Conservation (phyloP, 495 filamentous ascomycete species). For the Rhypophila decipiens region DNA sequence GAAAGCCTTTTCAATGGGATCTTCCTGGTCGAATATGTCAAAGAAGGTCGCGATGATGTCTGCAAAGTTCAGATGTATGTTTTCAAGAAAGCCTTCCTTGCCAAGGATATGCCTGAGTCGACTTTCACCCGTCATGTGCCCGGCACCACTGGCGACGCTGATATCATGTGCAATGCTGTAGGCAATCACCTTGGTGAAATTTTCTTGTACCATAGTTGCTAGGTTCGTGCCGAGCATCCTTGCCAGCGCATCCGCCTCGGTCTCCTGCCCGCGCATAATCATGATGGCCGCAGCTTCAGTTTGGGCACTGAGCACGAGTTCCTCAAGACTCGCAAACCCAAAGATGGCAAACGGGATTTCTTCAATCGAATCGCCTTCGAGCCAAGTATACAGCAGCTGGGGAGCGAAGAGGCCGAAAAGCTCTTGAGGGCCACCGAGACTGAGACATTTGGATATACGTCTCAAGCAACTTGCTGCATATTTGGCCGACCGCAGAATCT, state of each 20-base stretch:
- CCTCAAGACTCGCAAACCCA: constrained; percentile 61
- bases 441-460: constrained; percentile 57
- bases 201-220: constrained; percentile 52
- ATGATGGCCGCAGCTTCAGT: constrained; percentile 78
- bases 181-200: constrained; percentile 74
- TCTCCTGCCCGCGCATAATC: constrained; percentile 71
- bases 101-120: constrained; percentile 65
- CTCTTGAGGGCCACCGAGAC: constrained; percentile 54
- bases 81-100: constrained; percentile 51
- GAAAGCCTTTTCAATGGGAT: constrained; percentile 63
- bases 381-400: constrained; percentile 93
- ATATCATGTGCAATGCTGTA: constrained; percentile 81
- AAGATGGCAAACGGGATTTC: constrained; percentile 78
- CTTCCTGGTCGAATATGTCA: constrained; percentile 64
- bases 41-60: constrained; percentile 71
- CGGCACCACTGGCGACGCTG: constrained; percentile 48
- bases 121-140: constrained; percentile 57
- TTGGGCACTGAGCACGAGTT: constrained; percentile 65
- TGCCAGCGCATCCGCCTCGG: constrained; percentile 54
- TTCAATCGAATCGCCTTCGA: constrained; percentile 54
- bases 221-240: constrained; percentile 46
- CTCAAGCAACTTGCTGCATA: constrained; percentile 67
- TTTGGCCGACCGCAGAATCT: constrained; percentile 50
- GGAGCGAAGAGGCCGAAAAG: constrained; percentile 85
- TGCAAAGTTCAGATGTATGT: constrained; percentile 63